A percentile compares a stretch with the other conserved stretches of the same genome.
Evolutionary conservation across 1,284 basidiomycete species (phyloP).

Genomic region (Trametes sp.): DNA sequence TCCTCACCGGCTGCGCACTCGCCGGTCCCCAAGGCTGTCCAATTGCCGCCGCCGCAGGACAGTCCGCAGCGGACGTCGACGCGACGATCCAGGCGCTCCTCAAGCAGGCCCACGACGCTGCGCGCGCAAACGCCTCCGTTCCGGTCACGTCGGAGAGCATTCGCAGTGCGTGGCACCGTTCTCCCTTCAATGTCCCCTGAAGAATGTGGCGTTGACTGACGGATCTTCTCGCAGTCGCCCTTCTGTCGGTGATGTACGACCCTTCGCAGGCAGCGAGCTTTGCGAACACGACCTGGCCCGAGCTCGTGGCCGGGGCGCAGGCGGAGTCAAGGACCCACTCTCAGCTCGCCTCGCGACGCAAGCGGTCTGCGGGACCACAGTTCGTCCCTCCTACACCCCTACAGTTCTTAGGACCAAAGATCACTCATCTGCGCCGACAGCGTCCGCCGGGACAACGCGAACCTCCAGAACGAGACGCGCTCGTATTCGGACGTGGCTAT

Average conservation of each 20-base stretch:
- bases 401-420: not conserved
- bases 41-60: conserved; percentile 8
- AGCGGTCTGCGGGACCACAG: too few species aligned
- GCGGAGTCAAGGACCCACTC: not conserved
- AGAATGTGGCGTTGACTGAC: not conserved
- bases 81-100: conserved; percentile 17
- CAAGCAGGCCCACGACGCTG: conserved; percentile 14
- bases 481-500: conserved; percentile 19
- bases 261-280: not conserved
- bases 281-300: conserved; percentile 15
- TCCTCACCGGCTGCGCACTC: conserved; percentile 30
- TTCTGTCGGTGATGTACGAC: conserved; percentile 4
- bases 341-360: not conserved
- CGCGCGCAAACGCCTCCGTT: conserved; percentile 7
- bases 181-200: not conserved
- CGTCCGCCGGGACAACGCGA: not conserved
- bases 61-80: conserved; percentile 15
- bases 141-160: conserved; percentile 18
- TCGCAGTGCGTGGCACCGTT: conserved; percentile 15
- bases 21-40: conserved; percentile 20
- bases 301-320: conserved; percentile 6
- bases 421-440: not conserved
- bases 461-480: not conserved
- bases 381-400: not conserved
- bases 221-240: not conserved